Percentiles rank a stretch among this genome's conserved stretches.
Conservation (phyloP, 495 filamentous ascomycete genomes). For the Penicillium cinerascens region DNA sequence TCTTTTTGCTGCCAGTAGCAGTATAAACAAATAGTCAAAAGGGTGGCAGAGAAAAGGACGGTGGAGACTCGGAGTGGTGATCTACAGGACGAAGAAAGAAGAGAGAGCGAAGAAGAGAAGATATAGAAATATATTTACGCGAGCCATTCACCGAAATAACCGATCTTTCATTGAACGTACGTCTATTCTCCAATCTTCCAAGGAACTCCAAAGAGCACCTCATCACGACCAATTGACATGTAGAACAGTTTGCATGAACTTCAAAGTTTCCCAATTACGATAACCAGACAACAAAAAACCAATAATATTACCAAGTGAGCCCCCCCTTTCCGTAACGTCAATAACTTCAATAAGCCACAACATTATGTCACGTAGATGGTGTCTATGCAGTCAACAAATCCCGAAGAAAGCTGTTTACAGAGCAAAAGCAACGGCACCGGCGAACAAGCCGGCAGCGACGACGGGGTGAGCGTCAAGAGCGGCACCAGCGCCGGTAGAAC, state of each 20-base stretch:
- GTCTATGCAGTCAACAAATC: background rate
- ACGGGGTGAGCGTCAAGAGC: conserved; percentile 25
- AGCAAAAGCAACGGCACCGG: conserved; percentile 18
- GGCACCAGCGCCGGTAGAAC: conserved; percentile 11
- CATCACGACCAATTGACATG: background rate
- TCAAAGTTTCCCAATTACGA: background rate
- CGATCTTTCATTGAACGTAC: background rate
- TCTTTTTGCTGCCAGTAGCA: no score
- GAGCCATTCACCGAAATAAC: no score
- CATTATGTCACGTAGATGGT: background rate
- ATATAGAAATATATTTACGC: no score
- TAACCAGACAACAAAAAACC: background rate
- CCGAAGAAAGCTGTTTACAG: conserved; percentile 12
- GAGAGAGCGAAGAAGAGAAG: no score
- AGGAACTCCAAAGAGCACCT: background rate
- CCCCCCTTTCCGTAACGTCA: background rate
- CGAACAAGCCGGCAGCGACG: conserved; percentile 14
- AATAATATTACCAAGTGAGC: background rate
- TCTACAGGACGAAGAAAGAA: no score
- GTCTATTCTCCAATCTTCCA: background rate
- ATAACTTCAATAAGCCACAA: no score
- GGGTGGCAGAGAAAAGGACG: no score
- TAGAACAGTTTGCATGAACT: background rate
- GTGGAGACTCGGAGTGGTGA: no score
- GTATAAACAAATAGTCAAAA: no score